Conservation (phyloP, 2,329 filamentous ascomycete genomes). For the Pezicula radicicola region DNA sequence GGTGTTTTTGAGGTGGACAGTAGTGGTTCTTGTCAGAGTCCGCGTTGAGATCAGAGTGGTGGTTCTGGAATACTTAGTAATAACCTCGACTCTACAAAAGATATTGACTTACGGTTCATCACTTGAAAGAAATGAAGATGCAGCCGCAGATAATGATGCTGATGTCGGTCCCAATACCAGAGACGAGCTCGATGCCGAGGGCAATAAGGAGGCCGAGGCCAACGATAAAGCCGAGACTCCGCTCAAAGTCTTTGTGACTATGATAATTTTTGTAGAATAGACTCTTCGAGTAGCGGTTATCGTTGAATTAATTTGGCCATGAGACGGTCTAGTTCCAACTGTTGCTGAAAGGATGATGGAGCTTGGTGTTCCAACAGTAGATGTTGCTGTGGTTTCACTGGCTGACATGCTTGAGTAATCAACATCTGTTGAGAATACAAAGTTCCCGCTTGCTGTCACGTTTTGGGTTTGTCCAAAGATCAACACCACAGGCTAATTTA, state of each 20-base stretch:
- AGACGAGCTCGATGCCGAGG: no score
- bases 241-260: neutral
- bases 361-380: conserved; percentile 1
- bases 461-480: conserved; percentile 12
- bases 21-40: neutral
- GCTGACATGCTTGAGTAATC: conserved; percentile 8
- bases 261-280: neutral
- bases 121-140: neutral
- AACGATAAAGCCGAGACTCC: no score
- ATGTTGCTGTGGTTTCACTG: conserved; percentile 7
- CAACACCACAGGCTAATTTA: conserved; percentile 12
- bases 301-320: neutral
- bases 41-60: neutral
- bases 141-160: no score
- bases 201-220: no score
- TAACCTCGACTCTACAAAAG: neutral
- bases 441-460: conserved; percentile 11
- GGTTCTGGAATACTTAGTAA: neutral
- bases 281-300: neutral
- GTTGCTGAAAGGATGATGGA: neutral
- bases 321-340: neutral
- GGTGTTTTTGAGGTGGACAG: neutral
- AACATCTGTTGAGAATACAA: conserved; percentile 11
- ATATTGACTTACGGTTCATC: neutral
- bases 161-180: no score